Percentiles rank a stretch among this genome's conserved stretches.
Conservation (phyloP, 1,284 basidiomycete genomes). For the Lignosus rhinocerotis region DNA sequence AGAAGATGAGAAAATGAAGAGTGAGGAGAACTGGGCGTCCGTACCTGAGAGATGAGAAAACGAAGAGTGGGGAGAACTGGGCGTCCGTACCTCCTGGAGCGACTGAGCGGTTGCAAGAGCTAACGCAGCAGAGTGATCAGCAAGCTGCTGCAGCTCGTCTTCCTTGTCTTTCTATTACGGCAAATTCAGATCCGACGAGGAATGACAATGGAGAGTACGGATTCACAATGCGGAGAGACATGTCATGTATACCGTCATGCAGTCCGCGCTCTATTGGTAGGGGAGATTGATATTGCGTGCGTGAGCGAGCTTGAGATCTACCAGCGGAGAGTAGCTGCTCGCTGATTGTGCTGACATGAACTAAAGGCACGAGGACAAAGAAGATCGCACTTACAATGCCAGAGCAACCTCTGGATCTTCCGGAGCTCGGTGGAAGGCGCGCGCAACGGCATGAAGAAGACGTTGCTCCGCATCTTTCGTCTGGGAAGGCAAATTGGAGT, state of each 20-base stretch:
- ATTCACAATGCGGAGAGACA: constrained; percentile 9
- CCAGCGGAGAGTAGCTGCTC: constrained; percentile 1
- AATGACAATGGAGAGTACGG: background rate
- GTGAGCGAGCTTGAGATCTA: constrained; percentile 2
- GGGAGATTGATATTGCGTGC: constrained; percentile 16
- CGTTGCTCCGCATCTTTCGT: constrained; percentile 4
- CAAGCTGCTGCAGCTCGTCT: constrained; percentile 12
- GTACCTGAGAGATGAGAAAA: constrained; percentile 3
- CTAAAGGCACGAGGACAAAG: no score
- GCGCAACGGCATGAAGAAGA: constrained; percentile 13
- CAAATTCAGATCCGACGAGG: background rate
- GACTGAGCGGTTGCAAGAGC: constrained; percentile 12
- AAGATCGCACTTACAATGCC: constrained; percentile 1
- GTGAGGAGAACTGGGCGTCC: background rate
- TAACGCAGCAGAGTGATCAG: constrained; percentile 15
- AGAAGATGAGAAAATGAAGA: background rate
- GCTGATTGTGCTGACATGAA: background rate
- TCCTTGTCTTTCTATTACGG: constrained; percentile 16
- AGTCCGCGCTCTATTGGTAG: background rate
- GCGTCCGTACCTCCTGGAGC: constrained; percentile 14
- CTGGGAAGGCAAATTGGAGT: background rate
- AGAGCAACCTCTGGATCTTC: constrained; percentile 6
- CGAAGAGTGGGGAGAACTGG: background rate
- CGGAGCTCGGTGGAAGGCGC: background rate
- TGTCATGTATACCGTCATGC: background rate